Conservation (phyloP, 2,329 filamentous ascomycete species). For the Chaetomium sp. region DNA sequence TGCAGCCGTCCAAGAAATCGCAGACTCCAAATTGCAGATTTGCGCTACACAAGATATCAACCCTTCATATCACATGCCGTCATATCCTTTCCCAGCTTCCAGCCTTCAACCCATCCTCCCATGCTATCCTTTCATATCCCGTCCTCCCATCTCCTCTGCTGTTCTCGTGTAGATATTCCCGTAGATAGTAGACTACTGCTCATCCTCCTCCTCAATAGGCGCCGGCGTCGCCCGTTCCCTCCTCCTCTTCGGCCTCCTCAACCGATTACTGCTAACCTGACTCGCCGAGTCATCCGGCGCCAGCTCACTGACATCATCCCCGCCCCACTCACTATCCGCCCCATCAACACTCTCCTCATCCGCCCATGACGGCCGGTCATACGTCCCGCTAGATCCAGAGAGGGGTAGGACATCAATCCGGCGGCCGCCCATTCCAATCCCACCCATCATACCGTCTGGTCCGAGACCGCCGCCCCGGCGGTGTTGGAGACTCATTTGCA, state of each 20-base stretch:
- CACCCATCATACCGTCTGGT: conserved; percentile 22
- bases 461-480: conserved; percentile 35
- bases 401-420: conserved; percentile 48
- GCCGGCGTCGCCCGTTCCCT: conserved; percentile 66
- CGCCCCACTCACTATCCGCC: conserved; percentile 54
- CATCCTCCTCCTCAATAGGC: conserved; percentile 62
- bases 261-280: conserved; percentile 67
- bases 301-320: conserved; percentile 52
- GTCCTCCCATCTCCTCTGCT: background rate
- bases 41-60: too few relatives aligned
- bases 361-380: conserved; percentile 44
- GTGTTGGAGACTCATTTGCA: conserved; percentile 58
- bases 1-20: too few relatives aligned
- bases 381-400: conserved; percentile 40
- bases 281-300: conserved; percentile 75
- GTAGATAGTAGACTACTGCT: conserved; percentile 29
- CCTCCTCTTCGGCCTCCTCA: conserved; percentile 60
- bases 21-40: too few relatives aligned
- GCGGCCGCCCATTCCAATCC: conserved; percentile 27
- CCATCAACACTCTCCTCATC: conserved; percentile 36
- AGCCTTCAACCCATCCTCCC: background rate
- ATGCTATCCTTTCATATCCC: too few relatives aligned
- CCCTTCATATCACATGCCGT: too few relatives aligned
- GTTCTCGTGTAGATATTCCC: background rate
- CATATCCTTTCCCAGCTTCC: too few relatives aligned